Evolutionary conservation across 2,329 filamentous ascomycete genomes (phyloP), one percentile per base, ranked within the genome.

Genomic region (Fusarium devonianum): DNA sequence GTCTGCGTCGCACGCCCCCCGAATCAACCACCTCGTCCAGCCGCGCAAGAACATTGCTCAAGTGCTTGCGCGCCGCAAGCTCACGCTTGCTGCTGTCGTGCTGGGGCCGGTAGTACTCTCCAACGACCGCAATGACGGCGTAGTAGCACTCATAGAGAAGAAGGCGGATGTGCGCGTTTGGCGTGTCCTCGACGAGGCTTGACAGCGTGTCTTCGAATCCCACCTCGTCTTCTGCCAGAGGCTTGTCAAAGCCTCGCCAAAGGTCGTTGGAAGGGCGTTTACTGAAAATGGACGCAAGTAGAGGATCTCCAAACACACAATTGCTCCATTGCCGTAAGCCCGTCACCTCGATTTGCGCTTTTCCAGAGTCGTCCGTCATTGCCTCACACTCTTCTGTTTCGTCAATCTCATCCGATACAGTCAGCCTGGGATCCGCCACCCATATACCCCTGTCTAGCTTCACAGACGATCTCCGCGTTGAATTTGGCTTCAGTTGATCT

Each of bases 71-170:
- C 2, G 80, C 82, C 7, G 75, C 75, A 10, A 85, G 71, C 64
- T 86, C 83, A 5, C 74, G 70, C 12, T 69, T 70, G 36, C 73
- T 79, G 51, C 78, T 80, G 42, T 79, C 75, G 3, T 63, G 66
- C 4, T 71, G 70, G 2, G 79, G 79, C 2, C 80, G 74, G 61
- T 83, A 84, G 60, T 83, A 83, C 53, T 82, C 80, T 22, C 68
- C 72, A 3, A 84, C 81, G 5, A 86, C 75, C 28, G 71, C 67
- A 4, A 77, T 74, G 1, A 79, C 71, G 4, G 80, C 76, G 54
- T 84, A 80, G 63, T 83, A 85, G 60, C 79, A 82, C 53, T 79
- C 75, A 67, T 86, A 86, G 3, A 86, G 66, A 2, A 85, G 66
- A 6, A 83, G 60, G 9, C 82, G 75, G 3, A 75, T 67, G n/a